Conservation (phyloP, 31 red algal species). For the Odonthalia washingtoniensis region DNA sequence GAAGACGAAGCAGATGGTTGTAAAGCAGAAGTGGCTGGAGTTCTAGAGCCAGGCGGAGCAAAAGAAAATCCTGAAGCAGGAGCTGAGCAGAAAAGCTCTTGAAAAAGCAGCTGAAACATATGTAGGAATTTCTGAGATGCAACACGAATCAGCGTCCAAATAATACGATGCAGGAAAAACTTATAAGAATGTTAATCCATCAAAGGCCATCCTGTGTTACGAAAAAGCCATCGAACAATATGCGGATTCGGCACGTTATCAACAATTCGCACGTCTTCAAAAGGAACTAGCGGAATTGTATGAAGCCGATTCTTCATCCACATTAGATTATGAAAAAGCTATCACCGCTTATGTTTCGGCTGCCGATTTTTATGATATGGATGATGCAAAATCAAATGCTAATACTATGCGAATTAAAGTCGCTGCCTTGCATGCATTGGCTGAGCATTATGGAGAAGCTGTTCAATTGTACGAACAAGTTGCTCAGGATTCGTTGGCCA, state of each 20-base stretch:
- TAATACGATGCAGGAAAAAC: slow-evolving; percentile 92
- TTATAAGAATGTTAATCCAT: slow-evolving; percentile 72
- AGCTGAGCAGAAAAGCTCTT: slow-evolving; percentile 27
- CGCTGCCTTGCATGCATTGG: slow-evolving; percentile 66
- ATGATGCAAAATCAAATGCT: no score
- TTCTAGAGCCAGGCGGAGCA: no score
- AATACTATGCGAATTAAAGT: no score
- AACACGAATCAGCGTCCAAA: slow-evolving; percentile 85
- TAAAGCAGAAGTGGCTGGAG: no score
- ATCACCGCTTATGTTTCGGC: no score
- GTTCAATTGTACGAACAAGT: slow-evolving; percentile 85
- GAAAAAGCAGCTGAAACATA: no score
- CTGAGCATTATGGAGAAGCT: slow-evolving; percentile 77
- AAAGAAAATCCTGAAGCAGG: no score
- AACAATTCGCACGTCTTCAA: slow-evolving; percentile 78
- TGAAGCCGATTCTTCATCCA: slow-evolving; percentile 48
- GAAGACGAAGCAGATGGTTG: no score
- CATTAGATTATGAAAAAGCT: no score
- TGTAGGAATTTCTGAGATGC: slow-evolving; percentile 69
- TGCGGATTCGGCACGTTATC: slow-evolving; percentile 76
- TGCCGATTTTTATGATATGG: no score
- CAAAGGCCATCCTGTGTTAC: slow-evolving; percentile 65
- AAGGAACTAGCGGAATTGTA: slow-evolving; percentile 94
- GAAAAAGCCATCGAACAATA: slow-evolving; percentile 81
- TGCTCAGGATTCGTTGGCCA: slow-evolving; percentile 73